Conservation (phyloP, 192 early-diverging fungal species). For the Umbelopsis sp. region DNA sequence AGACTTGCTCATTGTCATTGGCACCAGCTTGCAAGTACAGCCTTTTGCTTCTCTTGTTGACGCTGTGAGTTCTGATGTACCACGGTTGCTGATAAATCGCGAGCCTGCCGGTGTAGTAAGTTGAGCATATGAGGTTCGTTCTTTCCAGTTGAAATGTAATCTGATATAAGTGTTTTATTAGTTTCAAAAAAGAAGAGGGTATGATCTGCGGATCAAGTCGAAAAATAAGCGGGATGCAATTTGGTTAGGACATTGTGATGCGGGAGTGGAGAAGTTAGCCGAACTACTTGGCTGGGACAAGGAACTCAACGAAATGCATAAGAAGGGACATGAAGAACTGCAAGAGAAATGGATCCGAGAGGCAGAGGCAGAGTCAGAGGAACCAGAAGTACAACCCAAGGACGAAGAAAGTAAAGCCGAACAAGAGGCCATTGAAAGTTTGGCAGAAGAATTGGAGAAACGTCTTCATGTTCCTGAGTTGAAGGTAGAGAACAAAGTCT, state of each 20-base stretch:
- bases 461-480: slow-evolving; percentile 15
- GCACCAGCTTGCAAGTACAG: slow-evolving; percentile 87
- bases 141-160: not conserved
- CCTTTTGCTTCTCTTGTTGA: slow-evolving; percentile 87
- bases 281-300: slow-evolving; percentile 72
- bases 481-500: not conserved
- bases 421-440: slow-evolving; percentile 20
- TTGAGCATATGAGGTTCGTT: slow-evolving; percentile 3
- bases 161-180: not conserved
- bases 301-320: slow-evolving; percentile 31
- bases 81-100: slow-evolving; percentile 90
- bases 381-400: slow-evolving; percentile 8
- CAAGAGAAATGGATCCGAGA: slow-evolving; percentile 26
- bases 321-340: slow-evolving; percentile 28
- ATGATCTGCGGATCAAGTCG: slow-evolving; percentile 6
- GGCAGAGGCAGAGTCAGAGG: slow-evolving; percentile 21
- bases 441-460: slow-evolving; percentile 32
- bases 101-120: slow-evolving; percentile 74
- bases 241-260: slow-evolving; percentile 83
- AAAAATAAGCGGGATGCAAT: slow-evolving; percentile 73
- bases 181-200: slow-evolving; percentile 13
- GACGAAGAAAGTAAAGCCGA: slow-evolving; percentile 13
- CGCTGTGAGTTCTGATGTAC: slow-evolving; percentile 61
- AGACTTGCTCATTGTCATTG: slow-evolving; percentile 93
- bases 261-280: slow-evolving; percentile 69